phyloP scores from a whole-genome alignment of 805 yeast species.

The Teunomyces tritomae region DNA sequence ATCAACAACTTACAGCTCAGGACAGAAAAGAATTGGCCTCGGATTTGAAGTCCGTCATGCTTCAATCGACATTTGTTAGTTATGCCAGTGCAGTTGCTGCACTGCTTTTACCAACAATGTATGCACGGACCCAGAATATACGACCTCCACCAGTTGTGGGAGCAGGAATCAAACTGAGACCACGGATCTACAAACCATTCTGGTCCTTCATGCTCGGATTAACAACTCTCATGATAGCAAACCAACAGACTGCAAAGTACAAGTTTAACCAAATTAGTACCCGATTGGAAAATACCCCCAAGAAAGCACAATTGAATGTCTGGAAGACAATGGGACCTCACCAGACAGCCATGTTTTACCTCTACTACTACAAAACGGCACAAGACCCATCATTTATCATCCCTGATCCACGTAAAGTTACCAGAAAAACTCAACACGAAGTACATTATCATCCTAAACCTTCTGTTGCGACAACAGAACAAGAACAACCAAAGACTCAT shows the following conservation, averaged over 20 bases:
- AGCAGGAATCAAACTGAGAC: slow-evolving; percentile 7
- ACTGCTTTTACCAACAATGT: slow-evolving; percentile 31
- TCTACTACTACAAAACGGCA: slow-evolving; percentile 20
- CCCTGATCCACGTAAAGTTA: slow-evolving; percentile 25
- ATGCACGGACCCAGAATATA: slow-evolving; percentile 9
- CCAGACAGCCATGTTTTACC: slow-evolving; percentile 33
- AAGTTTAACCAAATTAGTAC: slow-evolving; percentile 20
- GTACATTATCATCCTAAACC: slow-evolving; percentile 18
- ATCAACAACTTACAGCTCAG: slow-evolving; percentile 26
- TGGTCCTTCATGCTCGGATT: slow-evolving; percentile 32
- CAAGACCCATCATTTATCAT: slow-evolving; percentile 19
- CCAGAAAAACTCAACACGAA: slow-evolving; percentile 25
- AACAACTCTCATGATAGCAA: slow-evolving; percentile 21
- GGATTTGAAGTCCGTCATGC: slow-evolving; percentile 26
- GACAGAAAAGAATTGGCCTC: slow-evolving; percentile 31
- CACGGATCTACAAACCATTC: slow-evolving; percentile 29
- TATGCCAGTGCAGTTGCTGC: slow-evolving; percentile 24
- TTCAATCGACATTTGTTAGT: slow-evolving; percentile 24
- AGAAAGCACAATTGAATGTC: slow-evolving; percentile 18
- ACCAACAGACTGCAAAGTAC: slow-evolving; percentile 23
- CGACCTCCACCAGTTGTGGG: slow-evolving; percentile 5
- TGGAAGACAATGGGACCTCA: slow-evolving; percentile 39
- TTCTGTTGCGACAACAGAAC: neutral
- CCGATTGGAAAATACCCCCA: slow-evolving; percentile 13
- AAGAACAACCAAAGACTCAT: slow-evolving; percentile 12